Evolutionary conservation across 305 asterid species (phyloP), one percentile per base, ranked within the genome.

Genomic region (Salvia sclarea): DNA sequence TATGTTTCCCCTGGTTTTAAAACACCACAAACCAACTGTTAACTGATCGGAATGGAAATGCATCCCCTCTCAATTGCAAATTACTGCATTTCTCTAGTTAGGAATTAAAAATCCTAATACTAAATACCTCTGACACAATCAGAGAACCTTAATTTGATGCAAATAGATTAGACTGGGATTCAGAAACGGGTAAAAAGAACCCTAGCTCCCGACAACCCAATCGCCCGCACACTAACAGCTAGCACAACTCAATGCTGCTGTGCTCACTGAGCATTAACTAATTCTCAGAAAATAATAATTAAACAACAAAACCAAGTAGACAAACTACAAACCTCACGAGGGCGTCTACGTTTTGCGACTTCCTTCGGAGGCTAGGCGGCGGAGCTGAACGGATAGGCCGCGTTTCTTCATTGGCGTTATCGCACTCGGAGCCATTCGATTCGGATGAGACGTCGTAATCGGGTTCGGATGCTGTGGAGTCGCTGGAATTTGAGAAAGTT

Each of bases 271-370:
- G 43, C 12, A 70, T 35, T 61, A 22, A 74, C 69, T 44, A 60
- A 61, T 44, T 35, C 20, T 66, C 69, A 11, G 0, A n/a, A 16
- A 8, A 8, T 1, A 41, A 61, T 3, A 30, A 0, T 30, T 0
- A 2, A 49, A 25, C n/a, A 30, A 55, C 3, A 49, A 25, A 16
- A 14, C 3, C 3, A 33, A 35, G 17, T 28, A 6, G 3, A 30
- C 73, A 58, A 20, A 86, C 96, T 94, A 53, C 71, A 25, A 20
- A 89, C 98, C 96, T 81, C 22, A 88, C 64, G 37, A 91, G 91
- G 72, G 96, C 95, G 61, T 66, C 86, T 30, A 86, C 93, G 60
- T 93, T 93, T 72, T 79, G 82, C 47, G 89, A 85, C 83, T 91
- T 87, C 49, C 79, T 73, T 31, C 58, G 82, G 72, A 64, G 71